Base-by-base conservation (phyloP, 208 protist genomes). In the Acanthamoeba rhysodes region DNA sequence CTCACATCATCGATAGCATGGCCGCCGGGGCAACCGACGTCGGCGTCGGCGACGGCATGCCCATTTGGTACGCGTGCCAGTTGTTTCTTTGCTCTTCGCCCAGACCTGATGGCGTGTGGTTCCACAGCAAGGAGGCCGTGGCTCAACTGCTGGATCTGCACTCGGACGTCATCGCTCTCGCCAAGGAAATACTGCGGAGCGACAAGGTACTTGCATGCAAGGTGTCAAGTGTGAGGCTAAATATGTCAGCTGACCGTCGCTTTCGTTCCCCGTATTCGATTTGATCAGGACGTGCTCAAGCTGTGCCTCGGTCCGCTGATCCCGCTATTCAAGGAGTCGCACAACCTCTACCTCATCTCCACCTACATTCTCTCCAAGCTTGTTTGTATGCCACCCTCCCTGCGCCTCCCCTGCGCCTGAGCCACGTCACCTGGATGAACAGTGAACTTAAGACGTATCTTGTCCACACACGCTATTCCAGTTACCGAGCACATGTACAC, bases 361-460 rank as follows among this genome's bases (percentile, higher is more conserved):
- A 82, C 90, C 27, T 94, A 94, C 70, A 55, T 76, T 4, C 45
- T 94, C 14, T 84, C 90, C 50, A 94, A 94, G 37, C 90, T 94
- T 27, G 50, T 94, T 34, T 78, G 90, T 94, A 94, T 32, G 85
- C 32, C 4, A 1, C 29, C 32, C n/a, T 2, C 22, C 9, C 37
- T 12, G 6, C 70, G 0, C 70, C 37, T 22, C 16, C 70, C 20
- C 70, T 78, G 10, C 10, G 29, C 0, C 37, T 29, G 14, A 48
- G 16, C 12, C 37, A 78, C 45, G 45, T 12, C 45, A 48, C 45
- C 45, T 12, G 45, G 4, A 1, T 9, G 0, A 5, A 7, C 5
- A 5, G 41, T 5, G 45, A 48, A 12, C 45, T 0, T 4, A 9
- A 0, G 0, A 74, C 66, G 2, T 87, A 24, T 87, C 78, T 87